phyloP scores from a whole-genome alignment of 139 green algal species.

The Coelastrella sp. region DNA sequence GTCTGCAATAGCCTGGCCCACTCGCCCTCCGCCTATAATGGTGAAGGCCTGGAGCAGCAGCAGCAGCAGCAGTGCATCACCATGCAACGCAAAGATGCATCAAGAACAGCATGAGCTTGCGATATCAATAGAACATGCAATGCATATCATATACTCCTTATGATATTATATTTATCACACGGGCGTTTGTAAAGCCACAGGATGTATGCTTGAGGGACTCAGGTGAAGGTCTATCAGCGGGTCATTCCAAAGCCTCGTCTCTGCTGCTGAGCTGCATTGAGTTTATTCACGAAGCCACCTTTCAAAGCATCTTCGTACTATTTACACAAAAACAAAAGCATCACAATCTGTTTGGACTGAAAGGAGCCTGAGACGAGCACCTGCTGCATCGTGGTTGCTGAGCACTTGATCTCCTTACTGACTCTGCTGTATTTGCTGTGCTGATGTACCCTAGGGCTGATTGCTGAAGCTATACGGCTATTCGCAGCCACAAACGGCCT shows the following conservation, averaged over 20 bases:
- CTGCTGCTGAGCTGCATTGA: no score
- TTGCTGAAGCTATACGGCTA: no score
- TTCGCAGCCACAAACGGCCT: no score
- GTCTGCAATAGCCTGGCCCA: conserved; percentile 83
- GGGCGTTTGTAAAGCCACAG: no score
- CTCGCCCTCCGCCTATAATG: conserved; percentile 85
- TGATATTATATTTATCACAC: no score
- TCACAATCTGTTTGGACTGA: neutral
- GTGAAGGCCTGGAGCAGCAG: conserved; percentile 64
- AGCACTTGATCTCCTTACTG: conserved; percentile 11
- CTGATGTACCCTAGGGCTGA: no score
- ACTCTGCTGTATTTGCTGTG: neutral
- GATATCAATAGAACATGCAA: neutral
- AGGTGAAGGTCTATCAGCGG: no score
- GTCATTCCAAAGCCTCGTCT: no score
- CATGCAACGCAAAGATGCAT: neutral
- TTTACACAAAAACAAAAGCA: neutral
- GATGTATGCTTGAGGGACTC: no score
- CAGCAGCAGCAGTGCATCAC: neutral
- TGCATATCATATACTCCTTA: no score
- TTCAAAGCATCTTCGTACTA: neutral
- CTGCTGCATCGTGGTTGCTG: conserved; percentile 24
- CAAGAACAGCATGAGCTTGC: no score
- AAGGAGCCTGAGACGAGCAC: neutral
- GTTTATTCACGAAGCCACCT: no score